Evolutionary conservation across 352 stramenopile species (phyloP), one percentile per base, ranked within the genome.

Genomic region (Globisporangium splendens): DNA sequence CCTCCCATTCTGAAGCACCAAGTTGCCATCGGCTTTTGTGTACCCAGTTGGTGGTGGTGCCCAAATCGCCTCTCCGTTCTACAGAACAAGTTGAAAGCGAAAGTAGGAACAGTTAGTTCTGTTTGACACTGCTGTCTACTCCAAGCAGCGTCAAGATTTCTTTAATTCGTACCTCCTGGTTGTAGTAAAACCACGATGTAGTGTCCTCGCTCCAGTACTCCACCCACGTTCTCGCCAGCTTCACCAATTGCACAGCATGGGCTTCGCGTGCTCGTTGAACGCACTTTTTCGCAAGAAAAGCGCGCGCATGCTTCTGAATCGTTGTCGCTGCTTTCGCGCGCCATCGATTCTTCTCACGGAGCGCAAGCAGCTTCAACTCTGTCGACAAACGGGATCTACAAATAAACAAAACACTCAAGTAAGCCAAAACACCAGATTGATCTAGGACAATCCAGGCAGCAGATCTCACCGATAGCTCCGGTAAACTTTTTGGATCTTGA

Each of bases 181-280:
- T 84, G 74, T 90, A 89, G 61, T 90, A 94, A 62, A 90, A 89
- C 80, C 78, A 94, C 43, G 78, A 72, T 8, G 69, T 66, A 0
- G 75, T 65, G 22, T 94, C 79, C 38, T 94, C 80, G 56, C 69
- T 88, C 84, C 82, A 94, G 62, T 87, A 89, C 61, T 94, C 82
- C 14, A 78, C 72, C 76, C 79, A 93, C 7, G 64, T 59, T 10
- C 71, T 69, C 10, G 84, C 77, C 44, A 79, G 57, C 3, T 59
- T 44, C n/a, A 91, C 56, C 35, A 92, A 64, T 11, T 69, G 59
- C 1, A 56, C 61, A 33, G 73, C 54, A 18, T 70, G 67, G 43
- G 77, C 68, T 17, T 70, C 54, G 48, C 68, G 71, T 59, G 76
- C 50, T 6, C 28, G 46, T 13, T 60, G 54, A 8, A 91, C 78